These are phyloP conservation scores for Stemphylium vesicarium DNA, from an alignment of 2,329 filamentous ascomycete species.

Conservation along the genomic window DNA sequence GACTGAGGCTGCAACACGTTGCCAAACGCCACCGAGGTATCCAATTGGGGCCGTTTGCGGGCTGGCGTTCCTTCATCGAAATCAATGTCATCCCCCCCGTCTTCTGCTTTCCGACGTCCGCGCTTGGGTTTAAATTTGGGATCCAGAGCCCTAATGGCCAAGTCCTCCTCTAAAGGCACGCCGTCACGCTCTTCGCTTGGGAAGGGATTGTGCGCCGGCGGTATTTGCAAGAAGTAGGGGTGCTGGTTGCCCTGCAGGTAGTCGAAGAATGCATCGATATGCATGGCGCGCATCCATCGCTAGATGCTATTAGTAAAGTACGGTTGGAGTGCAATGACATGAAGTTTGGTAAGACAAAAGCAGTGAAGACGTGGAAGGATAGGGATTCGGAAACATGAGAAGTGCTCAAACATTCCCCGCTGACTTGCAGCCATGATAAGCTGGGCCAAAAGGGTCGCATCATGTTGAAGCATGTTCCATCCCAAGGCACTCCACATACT, in stretches of 20 bases:
- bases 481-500: neutral
- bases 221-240: constrained; percentile 79
- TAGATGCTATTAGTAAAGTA: constrained; percentile 41
- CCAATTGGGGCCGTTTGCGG: constrained; percentile 67
- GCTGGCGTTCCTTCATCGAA: constrained; percentile 47
- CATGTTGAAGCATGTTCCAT: neutral
- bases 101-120: constrained; percentile 67
- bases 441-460: neutral
- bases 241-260: constrained; percentile 81
- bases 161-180: constrained; percentile 83
- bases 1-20: constrained; percentile 52
- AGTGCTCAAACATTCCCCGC: neutral
- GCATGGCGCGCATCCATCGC: constrained; percentile 98
- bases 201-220: constrained; percentile 67
- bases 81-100: constrained; percentile 62
- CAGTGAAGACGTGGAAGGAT: neutral
- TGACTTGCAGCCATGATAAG: neutral
- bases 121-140: constrained; percentile 73
- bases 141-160: constrained; percentile 82
- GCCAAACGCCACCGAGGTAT: constrained; percentile 55
- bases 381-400: neutral
- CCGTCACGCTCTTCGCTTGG: constrained; percentile 75
- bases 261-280: constrained; percentile 93
- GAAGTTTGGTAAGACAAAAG: no score
- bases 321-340: neutral